A percentile compares a stretch with the other conserved stretches of the same genome.
Conservation (phyloP, 169 alveolate genomes). For the Cryptosporidium xiaoi region DNA sequence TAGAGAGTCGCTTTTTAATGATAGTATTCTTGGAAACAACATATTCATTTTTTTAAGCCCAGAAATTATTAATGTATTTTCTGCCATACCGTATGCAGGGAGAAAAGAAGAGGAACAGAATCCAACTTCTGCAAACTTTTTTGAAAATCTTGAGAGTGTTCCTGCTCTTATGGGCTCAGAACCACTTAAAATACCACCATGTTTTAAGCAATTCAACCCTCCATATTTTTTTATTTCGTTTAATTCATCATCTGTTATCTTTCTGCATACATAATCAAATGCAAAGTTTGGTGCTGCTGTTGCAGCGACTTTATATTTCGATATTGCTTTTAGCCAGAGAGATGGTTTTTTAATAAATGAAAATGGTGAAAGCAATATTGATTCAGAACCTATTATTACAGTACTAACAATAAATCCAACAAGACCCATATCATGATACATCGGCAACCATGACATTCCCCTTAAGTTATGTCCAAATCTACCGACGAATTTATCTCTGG, state of each 20-base stretch:
- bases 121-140: slow-evolving; percentile 75
- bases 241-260: slow-evolving; percentile 33
- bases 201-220: slow-evolving; percentile 47
- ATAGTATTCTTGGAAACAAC: slow-evolving; percentile 34
- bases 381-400: slow-evolving; percentile 67
- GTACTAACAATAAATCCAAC: slow-evolving; percentile 77
- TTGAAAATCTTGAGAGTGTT: slow-evolving; percentile 63
- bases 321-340: slow-evolving; percentile 67
- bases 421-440: slow-evolving; percentile 83
- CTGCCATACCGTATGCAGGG: slow-evolving; percentile 82
- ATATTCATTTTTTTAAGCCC: slow-evolving; percentile 40
- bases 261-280: slow-evolving; percentile 63
- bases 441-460: slow-evolving; percentile 81
- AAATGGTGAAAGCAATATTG: slow-evolving; percentile 74
- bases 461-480: slow-evolving; percentile 75
- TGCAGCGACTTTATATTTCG: slow-evolving; percentile 54
- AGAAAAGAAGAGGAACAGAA: slow-evolving; percentile 74
- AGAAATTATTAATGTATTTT: slow-evolving; percentile 77
- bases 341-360: slow-evolving; percentile 73
- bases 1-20: slow-evolving; percentile 25
- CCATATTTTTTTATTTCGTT: slow-evolving; percentile 26
- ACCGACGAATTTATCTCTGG: slow-evolving; percentile 17
- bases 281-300: slow-evolving; percentile 80
- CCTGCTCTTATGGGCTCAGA: slow-evolving; percentile 75
- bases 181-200: slow-evolving; percentile 75